Base-by-base conservation (phyloP, 257 asterid species). In the Plantago major region DNA sequence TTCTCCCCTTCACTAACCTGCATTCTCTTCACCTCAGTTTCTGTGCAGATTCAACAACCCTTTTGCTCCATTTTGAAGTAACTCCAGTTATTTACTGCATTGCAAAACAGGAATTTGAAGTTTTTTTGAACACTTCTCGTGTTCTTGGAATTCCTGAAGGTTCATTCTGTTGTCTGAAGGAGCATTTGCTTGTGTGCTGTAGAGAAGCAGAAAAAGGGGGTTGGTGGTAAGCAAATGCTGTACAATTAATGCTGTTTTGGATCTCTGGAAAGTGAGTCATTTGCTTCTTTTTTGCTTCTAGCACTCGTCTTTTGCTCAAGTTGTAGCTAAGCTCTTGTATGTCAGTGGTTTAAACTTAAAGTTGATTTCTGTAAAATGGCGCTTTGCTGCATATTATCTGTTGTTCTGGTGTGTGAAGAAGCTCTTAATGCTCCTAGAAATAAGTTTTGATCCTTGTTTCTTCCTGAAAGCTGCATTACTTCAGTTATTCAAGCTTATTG, bases 241-340 rank as follows among this genome's bases (percentile, higher is more conserved):
- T 18, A 46, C 18, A 12, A 59, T 64, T 18, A 48, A 55, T 63
- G 42, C 63, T 54, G 37, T 43, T 22, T 22, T 64, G 71, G 85
- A 81, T 86, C 85, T 76, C 65, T 55, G 57, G 59, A 37, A 69
- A 62, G 65, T 45, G 57, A 43, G 64, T 19, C 30, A n/a, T 13
- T 67, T 37, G 44, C 14, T 44, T 50, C 44, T 69, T 38, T 22
- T 72, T 47, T 60, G 22, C 68, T 48, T 22, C 42, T 14, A 28
- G 19, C 66, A 44, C 56, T 71, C 60, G 18, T 57, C 48, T 58
- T 46, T 45, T 26, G 49, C 56, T 22, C 42, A 10, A 13, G 60
- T 42, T 44, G 8, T 28, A 17, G 45, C 52, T 33, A 10, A 11
- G 19, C 42, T 49, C 61, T 42, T 60, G 47, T 51, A 33, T 33